Evolutionary conservation across 1,139 yeast genomes (phyloP).

Genomic region (Blastobotrys petasosporus): DNA sequence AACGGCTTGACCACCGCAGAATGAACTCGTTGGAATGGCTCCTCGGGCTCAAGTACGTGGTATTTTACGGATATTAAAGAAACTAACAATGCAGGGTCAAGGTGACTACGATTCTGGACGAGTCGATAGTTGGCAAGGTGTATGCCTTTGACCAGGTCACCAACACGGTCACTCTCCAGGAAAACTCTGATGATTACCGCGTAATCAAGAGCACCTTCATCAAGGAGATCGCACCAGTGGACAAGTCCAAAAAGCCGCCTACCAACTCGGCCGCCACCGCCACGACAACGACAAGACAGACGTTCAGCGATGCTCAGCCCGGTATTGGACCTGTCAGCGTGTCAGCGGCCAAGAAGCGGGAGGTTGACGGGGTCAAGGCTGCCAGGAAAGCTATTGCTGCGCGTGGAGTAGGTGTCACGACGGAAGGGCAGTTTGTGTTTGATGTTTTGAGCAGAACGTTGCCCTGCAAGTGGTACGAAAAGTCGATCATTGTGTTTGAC

Average conservation of each 20-base stretch:
- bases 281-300: conserved; percentile 6
- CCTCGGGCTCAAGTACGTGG: conserved; percentile 17
- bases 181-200: conserved; percentile 37
- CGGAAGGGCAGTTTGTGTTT: conserved; percentile 46
- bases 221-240: conserved; percentile 46
- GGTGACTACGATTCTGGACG: conserved; percentile 55
- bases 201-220: conserved; percentile 56
- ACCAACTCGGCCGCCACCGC: conserved; percentile 6
- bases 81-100: conserved; percentile 41
- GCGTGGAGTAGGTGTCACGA: conserved; percentile 39
- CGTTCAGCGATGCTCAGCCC: conserved; percentile 25
- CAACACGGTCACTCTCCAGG: conserved; percentile 36
- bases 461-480: conserved; percentile 45
- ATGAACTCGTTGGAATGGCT: conserved; percentile 19
- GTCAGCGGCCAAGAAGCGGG: conserved; percentile 23
- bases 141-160: conserved; percentile 51
- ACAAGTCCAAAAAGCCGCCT: conserved; percentile 28
- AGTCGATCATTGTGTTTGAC: conserved; percentile 47
- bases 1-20: neutral
- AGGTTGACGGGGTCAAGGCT: conserved; percentile 23
- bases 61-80: neutral
- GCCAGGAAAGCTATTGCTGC: conserved; percentile 19
- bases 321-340: conserved; percentile 29
- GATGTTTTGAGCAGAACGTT: conserved; percentile 44
- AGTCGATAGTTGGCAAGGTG: conserved; percentile 51